Base-by-base conservation (phyloP, 768 basidiomycete genomes). In the Rhodotorula paludigena region DNA sequence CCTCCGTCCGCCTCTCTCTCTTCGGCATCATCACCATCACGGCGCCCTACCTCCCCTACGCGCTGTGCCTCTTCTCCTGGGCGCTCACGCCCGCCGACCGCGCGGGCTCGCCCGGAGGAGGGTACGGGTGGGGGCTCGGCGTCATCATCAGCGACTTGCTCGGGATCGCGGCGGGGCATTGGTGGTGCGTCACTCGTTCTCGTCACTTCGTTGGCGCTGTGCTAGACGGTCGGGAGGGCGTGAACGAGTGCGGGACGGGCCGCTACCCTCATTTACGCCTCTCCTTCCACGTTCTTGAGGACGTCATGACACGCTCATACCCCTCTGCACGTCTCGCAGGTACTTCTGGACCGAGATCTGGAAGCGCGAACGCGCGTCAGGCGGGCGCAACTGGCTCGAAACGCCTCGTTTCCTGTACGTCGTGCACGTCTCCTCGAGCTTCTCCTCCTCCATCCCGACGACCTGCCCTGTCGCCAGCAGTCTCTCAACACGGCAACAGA, bases 11-110 rank as follows among this genome's bases (percentile, higher is more conserved):
- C n/a, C 92, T 99, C 64, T 93, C 91, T 5, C 84, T 99, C 23
- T 96, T 99, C 74, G 94, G 94, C 15, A 81, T 98, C 35, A 83
- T 98, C 75, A 97, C 90, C 7, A 92, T 99, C 76, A 88, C 90
- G 0, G 94, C 94, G 0, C 91, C 94, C 0, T 97, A 99, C 78
- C 86, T 99, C 11, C 94, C 94, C 5, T 79, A 93, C 38, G 92
- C 91, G 0, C 86, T 98, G 41, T 89, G 97, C 30, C 88, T 82
- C 0, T 89, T 97, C 75, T 88, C 88, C 0, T 81, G 79, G 78
- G 70, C 73, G 25, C 66, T 77, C 33, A 66, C 63, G 16, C 63
- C 49, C 89, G 89, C 89, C 20, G 66, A 35, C 33, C 59, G 54
- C 4, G 51, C 32, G 21, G 59, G 59, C n/a, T 48, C 14, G 51